Base-by-base conservation (phyloP, 768 basidiomycete species). In the Tulasnella sp. region DNA sequence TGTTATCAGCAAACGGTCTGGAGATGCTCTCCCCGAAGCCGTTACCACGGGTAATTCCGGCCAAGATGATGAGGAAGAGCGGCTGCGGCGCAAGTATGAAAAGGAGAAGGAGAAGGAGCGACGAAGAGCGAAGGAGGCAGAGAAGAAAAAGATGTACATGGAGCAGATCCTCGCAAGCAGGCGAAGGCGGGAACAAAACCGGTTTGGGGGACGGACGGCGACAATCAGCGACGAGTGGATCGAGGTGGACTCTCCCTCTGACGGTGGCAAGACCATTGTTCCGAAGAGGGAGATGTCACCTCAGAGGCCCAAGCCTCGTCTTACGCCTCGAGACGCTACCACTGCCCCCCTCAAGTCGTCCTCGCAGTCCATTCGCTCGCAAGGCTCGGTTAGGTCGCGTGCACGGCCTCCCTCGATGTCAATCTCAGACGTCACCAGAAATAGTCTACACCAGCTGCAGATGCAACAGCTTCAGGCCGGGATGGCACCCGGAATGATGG, bases 21-120 rank as follows among this genome's bases (percentile, higher is more conserved):
- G 41, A 21, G 51, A 53, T 39, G 25, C 32, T 21, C 36, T 21
- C 23, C 37, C 32, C n/a, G 19, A 15, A 32, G 15, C 35, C 11
- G 23, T 23, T 29, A 15, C 34, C 27, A n/a, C n/a, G n/a, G n/a
- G n/a, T n/a, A n/a, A n/a, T n/a, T 64, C 81, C 82, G 52, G 76
- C 77, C 67, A 82, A 80, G 71, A 82, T 81, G 72, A 79, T 78
- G 63, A 80, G 81, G 41, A 82, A 67, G 79, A 84, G 68, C 83
- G 83, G 70, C 81, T 80, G 41, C 75, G 45, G 21, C 12, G 45
- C 25, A 5, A 2, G 25, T 27, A n/a, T 21, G 43, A 27, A 27
- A 32, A 36, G 32, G 57, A 32, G 11, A 29, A 49, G 23, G 46
- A 66, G 49, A 71, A 69, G 17, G 61, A 66, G 51, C 65, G 73